Evolutionary conservation across 352 stramenopile genomes (phyloP).

Genomic region (Aphanomyces cochlioides): DNA sequence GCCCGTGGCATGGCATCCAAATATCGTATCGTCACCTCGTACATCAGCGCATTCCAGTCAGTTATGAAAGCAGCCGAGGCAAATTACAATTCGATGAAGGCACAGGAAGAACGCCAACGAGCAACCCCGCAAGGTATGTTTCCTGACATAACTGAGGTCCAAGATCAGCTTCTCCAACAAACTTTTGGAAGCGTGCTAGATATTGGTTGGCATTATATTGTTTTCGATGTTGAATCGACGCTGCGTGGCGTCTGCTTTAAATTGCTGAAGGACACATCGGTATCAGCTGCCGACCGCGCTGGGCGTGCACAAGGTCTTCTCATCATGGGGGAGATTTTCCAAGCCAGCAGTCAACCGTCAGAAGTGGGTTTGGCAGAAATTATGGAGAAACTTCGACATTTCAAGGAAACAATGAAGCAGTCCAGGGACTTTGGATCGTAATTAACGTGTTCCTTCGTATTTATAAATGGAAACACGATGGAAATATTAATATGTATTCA

Average conservation of each 20-base stretch:
- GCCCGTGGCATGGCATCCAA: constrained; percentile 31
- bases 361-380: constrained; percentile 23
- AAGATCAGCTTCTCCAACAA: constrained; percentile 43
- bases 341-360: constrained; percentile 22
- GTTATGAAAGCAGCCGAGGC: constrained; percentile 28
- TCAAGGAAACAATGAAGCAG: constrained; percentile 12
- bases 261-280: constrained; percentile 53
- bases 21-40: constrained; percentile 30
- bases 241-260: constrained; percentile 52
- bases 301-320: constrained; percentile 45
- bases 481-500: no score
- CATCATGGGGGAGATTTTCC: constrained; percentile 55
- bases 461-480: neutral
- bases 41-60: constrained; percentile 20
- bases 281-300: constrained; percentile 46
- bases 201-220: constrained; percentile 57
- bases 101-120: neutral
- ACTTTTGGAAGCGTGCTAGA: constrained; percentile 41
- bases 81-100: constrained; percentile 29
- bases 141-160: constrained; percentile 39
- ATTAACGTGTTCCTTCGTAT: neutral
- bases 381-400: constrained; percentile 18
- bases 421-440: neutral
- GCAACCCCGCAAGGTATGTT: neutral
- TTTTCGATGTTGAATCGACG: constrained; percentile 51